Conservation (phyloP, 2,329 filamentous ascomycete species). For the Penicillium sumatraense region DNA sequence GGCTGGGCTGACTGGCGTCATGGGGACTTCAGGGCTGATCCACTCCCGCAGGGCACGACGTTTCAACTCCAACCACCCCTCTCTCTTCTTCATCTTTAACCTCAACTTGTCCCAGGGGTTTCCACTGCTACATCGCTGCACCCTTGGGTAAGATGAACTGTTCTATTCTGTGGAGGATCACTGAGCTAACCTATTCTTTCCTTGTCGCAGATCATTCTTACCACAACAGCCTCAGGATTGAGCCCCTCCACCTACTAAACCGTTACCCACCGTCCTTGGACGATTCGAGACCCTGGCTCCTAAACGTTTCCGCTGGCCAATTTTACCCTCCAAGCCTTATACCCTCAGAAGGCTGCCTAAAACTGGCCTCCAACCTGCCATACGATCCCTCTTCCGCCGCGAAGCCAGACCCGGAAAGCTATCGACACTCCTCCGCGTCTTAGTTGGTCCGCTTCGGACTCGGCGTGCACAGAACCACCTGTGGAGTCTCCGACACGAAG, state of each 20-base stretch:
- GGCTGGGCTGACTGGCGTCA: not conserved
- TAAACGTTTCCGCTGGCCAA: conserved; percentile 27
- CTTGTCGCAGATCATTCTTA: not conserved
- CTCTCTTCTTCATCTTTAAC: not conserved
- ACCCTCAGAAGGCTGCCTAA: conserved; percentile 20
- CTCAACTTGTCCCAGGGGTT: no score
- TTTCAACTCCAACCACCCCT: not conserved
- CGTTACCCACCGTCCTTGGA: not conserved
- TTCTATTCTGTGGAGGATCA: no score
- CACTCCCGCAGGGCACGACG: not conserved
- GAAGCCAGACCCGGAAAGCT: conserved; percentile 31
- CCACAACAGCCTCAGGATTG: not conserved
- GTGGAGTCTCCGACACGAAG: conserved; percentile 74
- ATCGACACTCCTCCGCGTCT: conserved; percentile 58
- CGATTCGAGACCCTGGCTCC: conserved; percentile 32
- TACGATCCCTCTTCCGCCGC: conserved; percentile 15
- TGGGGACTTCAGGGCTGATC: not conserved
- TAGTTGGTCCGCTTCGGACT: conserved; percentile 69
- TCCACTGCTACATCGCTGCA: no score
- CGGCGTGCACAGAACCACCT: conserved; percentile 69
- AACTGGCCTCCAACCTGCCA: conserved; percentile 17
- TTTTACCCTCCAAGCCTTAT: conserved; percentile 21
- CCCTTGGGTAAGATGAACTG: no score
- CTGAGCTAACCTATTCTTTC: not conserved
- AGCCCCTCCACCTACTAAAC: conserved; percentile 1